A percentile compares a stretch with the other conserved stretches of the same genome.
Evolutionary conservation across 2,329 filamentous ascomycete genomes (phyloP).

Genomic region (Harringtonia lauricola): DNA sequence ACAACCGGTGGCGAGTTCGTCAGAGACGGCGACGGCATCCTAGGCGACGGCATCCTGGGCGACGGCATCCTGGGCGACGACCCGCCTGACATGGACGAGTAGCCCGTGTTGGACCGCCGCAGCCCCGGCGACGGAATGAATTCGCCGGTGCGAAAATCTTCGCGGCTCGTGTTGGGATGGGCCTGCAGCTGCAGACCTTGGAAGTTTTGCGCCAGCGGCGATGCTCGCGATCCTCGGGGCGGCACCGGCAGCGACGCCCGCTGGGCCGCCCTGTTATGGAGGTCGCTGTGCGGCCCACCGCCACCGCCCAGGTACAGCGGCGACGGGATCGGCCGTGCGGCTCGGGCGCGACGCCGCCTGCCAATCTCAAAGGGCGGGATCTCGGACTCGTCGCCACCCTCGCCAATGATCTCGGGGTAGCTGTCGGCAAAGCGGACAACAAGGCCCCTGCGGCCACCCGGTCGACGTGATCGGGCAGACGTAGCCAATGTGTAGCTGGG

Average conservation of each 20-base stretch:
- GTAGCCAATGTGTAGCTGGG: background rate
- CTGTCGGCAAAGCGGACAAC: slow-evolving; percentile 63
- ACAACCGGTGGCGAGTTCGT: slow-evolving; percentile 28
- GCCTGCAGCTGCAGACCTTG: too few relatives aligned
- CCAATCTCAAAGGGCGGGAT: slow-evolving; percentile 62
- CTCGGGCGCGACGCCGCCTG: slow-evolving; percentile 35
- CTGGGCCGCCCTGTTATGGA: too few relatives aligned
- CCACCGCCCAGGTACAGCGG: slow-evolving; percentile 3
- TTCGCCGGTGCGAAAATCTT: slow-evolving; percentile 19
- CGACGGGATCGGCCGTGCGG: background rate
- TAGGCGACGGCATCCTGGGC: background rate
- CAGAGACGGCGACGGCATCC: background rate
- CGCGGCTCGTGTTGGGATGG: slow-evolving; percentile 29
- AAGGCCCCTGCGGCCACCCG: slow-evolving; percentile 47
- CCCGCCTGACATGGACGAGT: slow-evolving; percentile 21
- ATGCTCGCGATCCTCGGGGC: too few relatives aligned
- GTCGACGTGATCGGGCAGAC: background rate
- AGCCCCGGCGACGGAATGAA: slow-evolving; percentile 43
- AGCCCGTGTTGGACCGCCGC: slow-evolving; percentile 47
- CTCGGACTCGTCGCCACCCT: slow-evolving; percentile 81
- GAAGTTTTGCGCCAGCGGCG: background rate
- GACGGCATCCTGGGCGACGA: slow-evolving; percentile 23
- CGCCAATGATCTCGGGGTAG: slow-evolving; percentile 72
- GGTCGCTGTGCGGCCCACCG: background rate
- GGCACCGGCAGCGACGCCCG: too few relatives aligned